These are phyloP conservation scores for Trichoderma orchidacearum DNA, from an alignment of 495 filamentous ascomycete species.

Conservation along the genomic window DNA sequence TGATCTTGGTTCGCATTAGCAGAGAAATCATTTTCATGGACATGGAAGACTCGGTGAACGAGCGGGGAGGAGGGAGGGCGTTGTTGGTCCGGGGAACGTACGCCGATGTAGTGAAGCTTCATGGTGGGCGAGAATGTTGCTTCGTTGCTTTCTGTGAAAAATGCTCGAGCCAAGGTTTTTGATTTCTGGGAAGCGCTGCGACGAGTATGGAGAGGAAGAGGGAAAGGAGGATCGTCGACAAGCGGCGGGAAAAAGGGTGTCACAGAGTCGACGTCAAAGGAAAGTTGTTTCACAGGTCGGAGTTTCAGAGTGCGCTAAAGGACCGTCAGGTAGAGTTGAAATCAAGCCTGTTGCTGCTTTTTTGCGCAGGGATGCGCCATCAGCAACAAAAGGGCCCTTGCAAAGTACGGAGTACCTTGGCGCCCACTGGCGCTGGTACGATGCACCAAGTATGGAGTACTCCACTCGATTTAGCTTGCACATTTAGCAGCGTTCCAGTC, in stretches of 20 bases:
- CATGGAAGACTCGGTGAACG: background rate
- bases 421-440: too few relatives aligned
- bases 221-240: background rate
- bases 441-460: too few relatives aligned
- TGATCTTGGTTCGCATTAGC: slow-evolving; percentile 40
- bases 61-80: slow-evolving; percentile 1
- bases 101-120: slow-evolving; percentile 91
- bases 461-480: background rate
- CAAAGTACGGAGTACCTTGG: too few relatives aligned
- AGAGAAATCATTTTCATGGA: slow-evolving; percentile 4
- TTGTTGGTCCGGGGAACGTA: slow-evolving; percentile 26
- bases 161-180: too few relatives aligned
- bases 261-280: background rate
- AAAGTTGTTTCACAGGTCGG: background rate
- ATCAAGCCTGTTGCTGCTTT: background rate
- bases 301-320: background rate
- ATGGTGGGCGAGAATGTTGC: slow-evolving; percentile 38
- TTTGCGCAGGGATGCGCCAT: background rate
- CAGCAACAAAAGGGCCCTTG: too few relatives aligned
- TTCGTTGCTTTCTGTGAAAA: background rate
- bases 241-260: background rate
- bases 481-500: too few relatives aligned
- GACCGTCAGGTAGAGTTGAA: background rate
- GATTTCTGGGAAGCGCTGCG: too few relatives aligned
- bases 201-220: background rate